Base-by-base conservation (phyloP, 441 rosid genomes). In the Pelargonium myrrhifolium region DNA sequence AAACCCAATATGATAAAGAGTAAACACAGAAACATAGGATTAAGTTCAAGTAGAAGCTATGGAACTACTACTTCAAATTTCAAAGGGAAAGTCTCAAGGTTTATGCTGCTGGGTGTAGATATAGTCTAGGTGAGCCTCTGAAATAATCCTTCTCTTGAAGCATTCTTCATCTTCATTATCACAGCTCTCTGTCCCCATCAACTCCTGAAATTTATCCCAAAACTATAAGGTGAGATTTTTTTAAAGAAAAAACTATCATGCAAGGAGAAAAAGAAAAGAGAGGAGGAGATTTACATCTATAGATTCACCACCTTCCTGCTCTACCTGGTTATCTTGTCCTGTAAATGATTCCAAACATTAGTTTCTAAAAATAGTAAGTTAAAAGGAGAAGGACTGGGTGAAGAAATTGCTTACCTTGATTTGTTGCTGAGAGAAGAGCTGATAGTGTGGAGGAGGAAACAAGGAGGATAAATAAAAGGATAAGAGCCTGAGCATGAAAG, bases 81-180 rank as follows among this genome's bases (percentile, higher is more conserved):
- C 8, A 49, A 49, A 49, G 15, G 18, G 3, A 18, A 18, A 14
- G 14, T 4, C 15, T 61, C 76, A 87, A 65, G 86, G 88, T 76
- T 78, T 82, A 58, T 79, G 86, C 21, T 85, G 84, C 65, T 88
- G 92, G 20, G 92, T 86, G 81, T 90, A 90, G 76, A 88, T 85
- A 79, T 88, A 90, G 75, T 90, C 96, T 82, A 90, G 85, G 76
- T 90, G 96, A 80, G 83, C 83, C 78, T 90, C 94, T n/a, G 76
- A 70, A 14, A 78, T 69, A 56, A 76, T 72, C 64, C 94, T 85
- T 80, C 85, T 85, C 74, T 70, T 79, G 62, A 80, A 74, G 68
- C 92, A 86, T 67, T 86, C 96, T 75, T 78, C 89, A 68, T 85
- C 89, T 62, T 68, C 83, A 61, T 40, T 68, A 12, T 71, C 74